Base-by-base conservation (phyloP, 306 rosid genomes). In the Acmispon strigosus region DNA sequence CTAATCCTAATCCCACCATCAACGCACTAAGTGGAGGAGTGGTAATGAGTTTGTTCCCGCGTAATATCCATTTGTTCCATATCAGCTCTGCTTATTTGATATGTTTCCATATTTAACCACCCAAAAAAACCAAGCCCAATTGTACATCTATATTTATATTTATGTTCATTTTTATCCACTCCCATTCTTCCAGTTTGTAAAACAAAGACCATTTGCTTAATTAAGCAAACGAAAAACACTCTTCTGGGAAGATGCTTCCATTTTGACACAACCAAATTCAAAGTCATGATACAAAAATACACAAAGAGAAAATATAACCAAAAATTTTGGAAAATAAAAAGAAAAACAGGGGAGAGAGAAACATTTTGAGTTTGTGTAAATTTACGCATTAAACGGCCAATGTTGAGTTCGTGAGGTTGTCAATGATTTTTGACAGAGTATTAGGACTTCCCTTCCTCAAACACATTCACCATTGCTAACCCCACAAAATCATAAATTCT, bases 401-500 rank as follows among this genome's bases (percentile, higher is more conserved):
- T 74, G 53, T 52, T 70, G 43, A 6, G 13, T 53, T 67, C 32
- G 74, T 73, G 78, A 78, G 86, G 83, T 58, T 74, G 71, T 29
- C 20, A 82, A 45, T 78, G 12, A 51, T 52, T 55, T 50, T 82
- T 78, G 62, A 74, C 83, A 69, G 51, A 43, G 70, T 56, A 63
- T 63, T 52, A 51, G 10, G 54, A 66, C 36, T 59, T 55, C 3
- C 24, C 12, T 61, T 57, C 42, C 74, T 66, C 47, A 20, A 55
- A 67, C 64, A n/a, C 62, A 51, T 27, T 54, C 76, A 37, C 18
- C 27, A 72, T 43, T 39, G 62, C 14, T 67, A 72, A 69, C 70
- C 65, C 20, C 69, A 63, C 76, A 69, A 72, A 47, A 53, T 60
- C 52, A 59, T 37, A 57, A 64, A 51, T 74, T 41, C 29, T 78